phyloP scores from a whole-genome alignment of 2,329 filamentous ascomycete species.

The Aspergillus versicolor region DNA sequence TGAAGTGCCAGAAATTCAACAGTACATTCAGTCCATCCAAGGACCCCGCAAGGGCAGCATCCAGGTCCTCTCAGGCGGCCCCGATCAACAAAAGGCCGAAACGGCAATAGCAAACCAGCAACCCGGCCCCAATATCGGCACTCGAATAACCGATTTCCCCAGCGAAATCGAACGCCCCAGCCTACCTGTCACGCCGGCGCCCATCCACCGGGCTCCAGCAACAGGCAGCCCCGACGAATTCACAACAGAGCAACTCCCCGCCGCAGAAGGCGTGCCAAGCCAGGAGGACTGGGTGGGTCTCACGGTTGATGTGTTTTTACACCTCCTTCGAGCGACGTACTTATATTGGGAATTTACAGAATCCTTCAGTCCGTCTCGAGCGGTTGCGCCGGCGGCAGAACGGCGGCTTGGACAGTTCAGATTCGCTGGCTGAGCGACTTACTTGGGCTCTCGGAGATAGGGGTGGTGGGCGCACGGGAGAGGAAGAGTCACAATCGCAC shows the following conservation, averaged over 20 bases:
- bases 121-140: conserved; percentile 39
- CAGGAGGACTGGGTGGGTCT: conserved; percentile 94
- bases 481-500: not conserved
- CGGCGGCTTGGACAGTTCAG: conserved; percentile 55
- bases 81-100: conserved; percentile 15
- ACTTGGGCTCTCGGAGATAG: not conserved
- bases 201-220: conserved; percentile 62
- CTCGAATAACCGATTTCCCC: conserved; percentile 84
- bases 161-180: conserved; percentile 78
- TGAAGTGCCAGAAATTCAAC: conserved; percentile 80
- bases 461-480: not conserved
- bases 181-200: conserved; percentile 85
- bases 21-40: conserved; percentile 77
- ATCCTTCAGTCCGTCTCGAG: conserved; percentile 68
- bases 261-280: conserved; percentile 77
- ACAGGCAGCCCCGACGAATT: conserved; percentile 45
- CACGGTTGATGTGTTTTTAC: conserved; percentile 46
- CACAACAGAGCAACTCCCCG: conserved; percentile 56
- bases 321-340: conserved; percentile 43
- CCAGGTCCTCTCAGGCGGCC: conserved; percentile 36
- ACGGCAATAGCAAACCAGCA: conserved; percentile 6
- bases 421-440: conserved; percentile 23
- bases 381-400: conserved; percentile 68
- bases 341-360: conserved; percentile 56
- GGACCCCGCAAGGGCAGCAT: conserved; percentile 57